phyloP scores from a whole-genome alignment of 805 yeast genomes.

The Starmerella apicola region DNA sequence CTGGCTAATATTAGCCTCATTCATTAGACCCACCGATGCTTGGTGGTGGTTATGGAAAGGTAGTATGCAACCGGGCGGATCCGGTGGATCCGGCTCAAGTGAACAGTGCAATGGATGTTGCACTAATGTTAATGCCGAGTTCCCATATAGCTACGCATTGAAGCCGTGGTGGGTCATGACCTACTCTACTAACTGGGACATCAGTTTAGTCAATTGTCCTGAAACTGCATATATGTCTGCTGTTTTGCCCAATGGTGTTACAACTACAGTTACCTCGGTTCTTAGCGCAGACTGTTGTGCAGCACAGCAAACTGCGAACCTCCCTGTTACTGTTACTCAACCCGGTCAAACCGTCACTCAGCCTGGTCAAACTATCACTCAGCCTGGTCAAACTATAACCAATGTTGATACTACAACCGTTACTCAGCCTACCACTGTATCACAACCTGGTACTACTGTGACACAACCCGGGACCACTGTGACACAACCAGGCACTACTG shows the following conservation, averaged over 20 bases:
- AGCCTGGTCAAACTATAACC: conserved; percentile 19
- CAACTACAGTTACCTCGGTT: conserved; percentile 28
- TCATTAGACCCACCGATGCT: conserved; percentile 17
- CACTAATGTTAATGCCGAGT: conserved; percentile 20
- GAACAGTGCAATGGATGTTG: conserved; percentile 25
- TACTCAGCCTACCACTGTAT: conserved; percentile 17
- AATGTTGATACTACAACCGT: conserved; percentile 3
- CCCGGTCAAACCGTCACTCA: conserved; percentile 16
- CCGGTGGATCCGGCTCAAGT: conserved; percentile 4
- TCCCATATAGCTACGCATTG: conserved; percentile 17
- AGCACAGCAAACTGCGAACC: conserved; percentile 1
- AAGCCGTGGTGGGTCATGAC: conserved; percentile 10
- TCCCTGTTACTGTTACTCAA: conserved; percentile 4
- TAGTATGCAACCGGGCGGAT: conserved; percentile 7
- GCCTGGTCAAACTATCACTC: conserved; percentile 16
- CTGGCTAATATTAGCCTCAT: conserved; percentile 13
- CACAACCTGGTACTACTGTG: conserved; percentile 19
- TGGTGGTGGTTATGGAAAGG: conserved; percentile 23
- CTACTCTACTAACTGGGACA: conserved; percentile 12
- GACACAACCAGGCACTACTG: conserved; percentile 13
- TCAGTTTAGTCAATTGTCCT: conserved; percentile 14
- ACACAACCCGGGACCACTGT: conserved; percentile 16
- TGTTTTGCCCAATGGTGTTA: conserved; percentile 42
- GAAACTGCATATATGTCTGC: conserved; percentile 20
- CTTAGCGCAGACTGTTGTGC: conserved; percentile 19